Evolutionary conservation across 495 filamentous ascomycete species (phyloP).

Genomic region (Rhypophila decipiens): DNA sequence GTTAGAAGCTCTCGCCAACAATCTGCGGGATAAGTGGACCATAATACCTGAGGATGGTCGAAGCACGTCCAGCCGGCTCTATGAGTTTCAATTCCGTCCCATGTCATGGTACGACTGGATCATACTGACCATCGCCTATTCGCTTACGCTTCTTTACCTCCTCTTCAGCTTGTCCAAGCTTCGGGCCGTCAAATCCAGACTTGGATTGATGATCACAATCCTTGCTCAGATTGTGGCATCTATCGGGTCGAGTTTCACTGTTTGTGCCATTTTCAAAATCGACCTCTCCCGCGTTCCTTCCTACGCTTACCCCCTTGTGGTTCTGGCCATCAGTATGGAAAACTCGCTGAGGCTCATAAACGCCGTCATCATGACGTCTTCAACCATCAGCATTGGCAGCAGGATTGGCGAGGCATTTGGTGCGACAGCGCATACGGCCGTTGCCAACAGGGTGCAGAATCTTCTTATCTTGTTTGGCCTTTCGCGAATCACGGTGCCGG

Average conservation of each 20-base stretch:
- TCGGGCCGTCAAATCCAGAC: slow-evolving; percentile 59
- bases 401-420: slow-evolving; percentile 63
- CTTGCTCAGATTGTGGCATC: slow-evolving; percentile 60
- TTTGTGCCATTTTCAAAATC: slow-evolving; percentile 55
- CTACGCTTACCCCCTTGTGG: slow-evolving; percentile 62
- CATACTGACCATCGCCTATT: slow-evolving; percentile 54
- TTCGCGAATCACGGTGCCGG: slow-evolving; percentile 51
- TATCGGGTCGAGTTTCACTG: slow-evolving; percentile 57
- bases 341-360: slow-evolving; percentile 71
- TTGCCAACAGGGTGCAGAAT: slow-evolving; percentile 54
- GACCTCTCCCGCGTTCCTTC: slow-evolving; percentile 55
- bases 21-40: slow-evolving; percentile 44
- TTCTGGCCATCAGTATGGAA: slow-evolving; percentile 63
- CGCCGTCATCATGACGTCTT: slow-evolving; percentile 57
- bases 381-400: slow-evolving; percentile 50
- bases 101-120: slow-evolving; percentile 55
- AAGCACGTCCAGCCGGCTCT: slow-evolving; percentile 48
- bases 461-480: slow-evolving; percentile 50
- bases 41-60: slow-evolving; percentile 53
- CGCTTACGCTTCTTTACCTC: slow-evolving; percentile 51
- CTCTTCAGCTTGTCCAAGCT: slow-evolving; percentile 51
- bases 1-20: slow-evolving; percentile 39
- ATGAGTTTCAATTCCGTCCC: slow-evolving; percentile 67
- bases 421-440: slow-evolving; percentile 58
- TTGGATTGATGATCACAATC: slow-evolving; percentile 61